Evolutionary conservation across 257 asterid genomes (phyloP).

Genomic region (Lycium ferocissimum): DNA sequence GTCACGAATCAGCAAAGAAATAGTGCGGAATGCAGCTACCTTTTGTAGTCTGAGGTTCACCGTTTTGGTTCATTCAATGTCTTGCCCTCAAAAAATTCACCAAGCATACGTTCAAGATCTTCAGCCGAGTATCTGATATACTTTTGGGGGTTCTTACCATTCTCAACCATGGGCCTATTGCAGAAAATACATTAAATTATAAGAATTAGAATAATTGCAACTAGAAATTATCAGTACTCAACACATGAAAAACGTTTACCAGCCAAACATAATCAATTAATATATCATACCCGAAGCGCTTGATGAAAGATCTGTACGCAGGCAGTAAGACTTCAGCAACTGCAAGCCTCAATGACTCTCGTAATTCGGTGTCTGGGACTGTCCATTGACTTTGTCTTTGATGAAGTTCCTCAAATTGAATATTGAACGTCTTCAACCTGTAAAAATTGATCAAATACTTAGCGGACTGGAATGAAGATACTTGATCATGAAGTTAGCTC

Average conservation of each 20-base stretch:
- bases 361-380: constrained; percentile 93
- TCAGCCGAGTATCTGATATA: constrained; percentile 94
- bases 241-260: not conserved
- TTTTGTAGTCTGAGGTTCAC: constrained; percentile 41
- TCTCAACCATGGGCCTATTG: constrained; percentile 88
- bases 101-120: constrained; percentile 98
- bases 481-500: not conserved
- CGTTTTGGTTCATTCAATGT: constrained; percentile 84
- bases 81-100: constrained; percentile 98
- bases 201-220: not conserved
- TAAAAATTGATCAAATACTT: constrained; percentile 29
- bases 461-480: not conserved
- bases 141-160: constrained; percentile 91
- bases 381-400: constrained; percentile 99
- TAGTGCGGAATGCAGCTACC: not conserved
- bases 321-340: constrained; percentile 97
- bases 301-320: constrained; percentile 94
- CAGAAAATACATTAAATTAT: not conserved
- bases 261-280: not conserved
- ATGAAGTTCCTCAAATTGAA: constrained; percentile 97
- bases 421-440: constrained; percentile 88
- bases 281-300: constrained; percentile 78
- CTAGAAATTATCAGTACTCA: not conserved
- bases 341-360: constrained; percentile 94
- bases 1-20: not conserved